These are phyloP conservation scores for Chrysosporium keratinophilum DNA, from an alignment of 2,329 filamentous ascomycete species.

Conservation along the genomic window DNA sequence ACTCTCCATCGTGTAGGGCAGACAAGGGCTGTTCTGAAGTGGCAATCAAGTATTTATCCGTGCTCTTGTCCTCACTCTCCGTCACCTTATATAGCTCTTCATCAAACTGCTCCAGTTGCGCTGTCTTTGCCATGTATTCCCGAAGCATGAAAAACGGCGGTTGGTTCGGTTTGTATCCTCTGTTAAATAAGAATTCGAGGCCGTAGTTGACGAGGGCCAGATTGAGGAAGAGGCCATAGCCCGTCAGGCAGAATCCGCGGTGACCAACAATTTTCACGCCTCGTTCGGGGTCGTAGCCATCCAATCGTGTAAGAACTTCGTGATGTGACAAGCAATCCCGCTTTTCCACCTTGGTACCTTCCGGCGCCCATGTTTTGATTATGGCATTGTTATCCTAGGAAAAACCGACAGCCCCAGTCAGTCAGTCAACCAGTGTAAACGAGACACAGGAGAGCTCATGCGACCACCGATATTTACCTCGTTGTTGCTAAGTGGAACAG, in stretches of 20 bases:
- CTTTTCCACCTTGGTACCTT: slow-evolving; percentile 63
- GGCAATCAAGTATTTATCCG: slow-evolving; percentile 74
- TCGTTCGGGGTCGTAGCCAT: slow-evolving; percentile 86
- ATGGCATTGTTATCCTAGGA: slow-evolving; percentile 65
- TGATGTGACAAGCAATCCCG: slow-evolving; percentile 78
- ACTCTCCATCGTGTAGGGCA: slow-evolving; percentile 85
- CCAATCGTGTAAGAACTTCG: slow-evolving; percentile 77
- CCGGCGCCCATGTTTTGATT: slow-evolving; percentile 68
- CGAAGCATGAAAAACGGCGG: slow-evolving; percentile 91
- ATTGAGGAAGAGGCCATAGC: slow-evolving; percentile 84
- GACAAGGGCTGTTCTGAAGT: slow-evolving; percentile 94
- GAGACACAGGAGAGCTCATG: background rate
- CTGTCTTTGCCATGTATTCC: slow-evolving; percentile 95
- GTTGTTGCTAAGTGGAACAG: slow-evolving; percentile 70
- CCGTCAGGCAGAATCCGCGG: slow-evolving; percentile 82
- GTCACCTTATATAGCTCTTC: slow-evolving; percentile 95
- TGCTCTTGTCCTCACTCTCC: slow-evolving; percentile 70
- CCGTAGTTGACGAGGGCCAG: slow-evolving; percentile 93
- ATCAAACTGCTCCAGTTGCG: slow-evolving; percentile 93
- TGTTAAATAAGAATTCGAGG: slow-evolving; percentile 71
- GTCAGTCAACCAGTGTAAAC: background rate
- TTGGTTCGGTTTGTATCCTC: slow-evolving; percentile 72
- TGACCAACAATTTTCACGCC: slow-evolving; percentile 92
- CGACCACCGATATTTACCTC: slow-evolving; percentile 44
- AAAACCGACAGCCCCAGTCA: background rate